Conservation (phyloP, 257 asterid species). For the Solanum virginianum region DNA sequence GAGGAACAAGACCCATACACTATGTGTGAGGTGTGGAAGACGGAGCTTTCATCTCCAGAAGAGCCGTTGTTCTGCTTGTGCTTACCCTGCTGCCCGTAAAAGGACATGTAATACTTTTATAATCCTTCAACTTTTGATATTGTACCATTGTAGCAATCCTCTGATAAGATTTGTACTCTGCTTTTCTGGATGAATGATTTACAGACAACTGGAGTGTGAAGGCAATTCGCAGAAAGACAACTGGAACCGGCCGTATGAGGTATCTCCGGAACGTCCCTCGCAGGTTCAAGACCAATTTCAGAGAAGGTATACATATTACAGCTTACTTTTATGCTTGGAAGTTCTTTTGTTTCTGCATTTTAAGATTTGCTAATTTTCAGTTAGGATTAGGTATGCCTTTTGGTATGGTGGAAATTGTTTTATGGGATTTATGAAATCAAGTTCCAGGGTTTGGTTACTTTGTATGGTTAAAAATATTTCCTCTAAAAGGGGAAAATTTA, state of each 20-base stretch:
- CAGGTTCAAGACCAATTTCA: conserved; percentile 68
- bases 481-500: not conserved
- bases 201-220: conserved; percentile 66
- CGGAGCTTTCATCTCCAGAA: conserved; percentile 61
- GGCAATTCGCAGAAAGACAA: conserved; percentile 80
- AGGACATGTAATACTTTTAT: conserved; percentile 26
- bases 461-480: not conserved
- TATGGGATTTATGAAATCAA: not conserved
- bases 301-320: conserved; percentile 42
- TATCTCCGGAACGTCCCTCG: conserved; percentile 62
- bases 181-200: not conserved
- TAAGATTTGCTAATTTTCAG: not conserved
- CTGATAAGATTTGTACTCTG: not conserved
- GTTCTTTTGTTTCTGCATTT: not conserved
- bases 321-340: not conserved
- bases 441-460: not conserved
- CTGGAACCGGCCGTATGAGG: conserved; percentile 87
- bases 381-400: not conserved
- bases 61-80: conserved; percentile 62
- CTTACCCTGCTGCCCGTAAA: conserved; percentile 58
- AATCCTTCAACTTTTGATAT: not conserved
- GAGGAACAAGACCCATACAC: conserved; percentile 62
- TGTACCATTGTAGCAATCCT: not conserved
- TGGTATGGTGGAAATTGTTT: not conserved
- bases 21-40: conserved; percentile 54